Evolutionary conservation across 352 stramenopile genomes (phyloP), one percentile per base, ranked within the genome.

Genomic region (Globisporangium orthogonon): DNA sequence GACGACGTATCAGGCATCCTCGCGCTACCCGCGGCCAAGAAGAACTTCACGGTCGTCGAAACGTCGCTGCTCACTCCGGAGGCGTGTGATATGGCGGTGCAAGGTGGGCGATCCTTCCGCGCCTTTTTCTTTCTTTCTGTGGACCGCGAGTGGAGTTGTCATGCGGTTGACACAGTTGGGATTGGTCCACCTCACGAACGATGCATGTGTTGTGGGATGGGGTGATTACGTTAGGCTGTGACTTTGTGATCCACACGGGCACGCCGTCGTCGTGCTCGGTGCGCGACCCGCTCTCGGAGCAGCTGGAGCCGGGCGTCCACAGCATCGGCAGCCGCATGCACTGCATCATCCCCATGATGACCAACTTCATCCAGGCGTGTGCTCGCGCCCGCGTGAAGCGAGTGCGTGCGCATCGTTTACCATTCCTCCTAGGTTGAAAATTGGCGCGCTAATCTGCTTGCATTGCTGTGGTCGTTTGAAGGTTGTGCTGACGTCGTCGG

Each of bases 331-430:
- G 86, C 56, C 83, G 86, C 29, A 92, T 95, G 81, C 86, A 95
- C 71, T 94, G 83, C 48, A 95, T 95, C 68, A 92, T 95, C 35
- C 86, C 86, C 13, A 95, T 95, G 84, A 95, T 95, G 86, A 94
- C 84, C 13, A 95, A 95, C 66, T 95, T 95, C 54, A 93, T 95
- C 58, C 84, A 92, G 54, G 83, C 86, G 0, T 95, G 86, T 58
- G 82, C 85, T 14, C 80, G 86, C 11, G 70, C 80, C 4, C 78
- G 83, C 46, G 75, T 94, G 41, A 93, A 94, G 71, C 69, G 84
- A 28, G 85, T 78, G 69, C 14, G 47, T 61, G 18, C 1, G 23
- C 30, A 2, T 33, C 3, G 7, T 28, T 6, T 44, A 49, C 18
- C 15, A 23, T 29, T 48, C 17, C 17, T 13, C n/a, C n/a, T n/a